A percentile compares a stretch with the other conserved stretches of the same genome.
These are phyloP conservation scores for Pythium apleroticum DNA, from an alignment of 352 stramenopile genomes.

Conservation along the genomic window DNA sequence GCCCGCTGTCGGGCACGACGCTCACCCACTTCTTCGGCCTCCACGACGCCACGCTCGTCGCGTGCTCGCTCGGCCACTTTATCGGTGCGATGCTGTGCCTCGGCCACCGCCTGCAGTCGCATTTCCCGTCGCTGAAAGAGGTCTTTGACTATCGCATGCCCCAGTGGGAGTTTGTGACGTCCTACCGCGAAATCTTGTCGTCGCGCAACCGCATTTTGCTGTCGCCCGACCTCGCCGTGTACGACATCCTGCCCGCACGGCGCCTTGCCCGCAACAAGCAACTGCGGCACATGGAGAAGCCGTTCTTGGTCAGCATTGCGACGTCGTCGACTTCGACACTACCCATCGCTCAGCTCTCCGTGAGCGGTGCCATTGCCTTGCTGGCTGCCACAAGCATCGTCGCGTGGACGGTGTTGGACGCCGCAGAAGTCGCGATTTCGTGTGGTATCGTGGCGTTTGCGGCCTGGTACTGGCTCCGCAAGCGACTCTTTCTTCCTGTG, in stretches of 20 bases:
- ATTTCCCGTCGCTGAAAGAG: constrained; percentile 27
- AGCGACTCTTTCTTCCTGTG: constrained; percentile 26
- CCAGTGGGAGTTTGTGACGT: constrained; percentile 31
- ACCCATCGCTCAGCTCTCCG: constrained; percentile 17
- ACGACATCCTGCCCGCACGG: constrained; percentile 33
- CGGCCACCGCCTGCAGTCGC: constrained; percentile 24
- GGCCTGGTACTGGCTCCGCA: constrained; percentile 24
- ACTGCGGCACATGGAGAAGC: constrained; percentile 52
- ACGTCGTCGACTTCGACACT: constrained; percentile 45
- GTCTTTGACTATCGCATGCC: constrained; percentile 37
- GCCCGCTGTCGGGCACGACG: constrained; percentile 28
- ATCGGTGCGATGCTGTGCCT: constrained; percentile 21
- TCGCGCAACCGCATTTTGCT: constrained; percentile 17
- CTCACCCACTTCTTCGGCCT: constrained; percentile 26
- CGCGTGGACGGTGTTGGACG: constrained; percentile 1
- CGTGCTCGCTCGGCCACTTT: constrained; percentile 13
- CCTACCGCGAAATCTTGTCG: constrained; percentile 26
- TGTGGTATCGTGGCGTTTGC: constrained; percentile 17
- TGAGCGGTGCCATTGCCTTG: neutral
- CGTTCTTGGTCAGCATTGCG: constrained; percentile 63
- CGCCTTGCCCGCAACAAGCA: constrained; percentile 42
- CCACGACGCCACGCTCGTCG: constrained; percentile 12
- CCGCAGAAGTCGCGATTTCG: neutral
- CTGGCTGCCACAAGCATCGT: neutral
- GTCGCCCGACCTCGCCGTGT: constrained; percentile 22